These are phyloP conservation scores for Cicer pinnatifidum DNA, from an alignment of 306 rosid species.

Conservation along the genomic window DNA sequence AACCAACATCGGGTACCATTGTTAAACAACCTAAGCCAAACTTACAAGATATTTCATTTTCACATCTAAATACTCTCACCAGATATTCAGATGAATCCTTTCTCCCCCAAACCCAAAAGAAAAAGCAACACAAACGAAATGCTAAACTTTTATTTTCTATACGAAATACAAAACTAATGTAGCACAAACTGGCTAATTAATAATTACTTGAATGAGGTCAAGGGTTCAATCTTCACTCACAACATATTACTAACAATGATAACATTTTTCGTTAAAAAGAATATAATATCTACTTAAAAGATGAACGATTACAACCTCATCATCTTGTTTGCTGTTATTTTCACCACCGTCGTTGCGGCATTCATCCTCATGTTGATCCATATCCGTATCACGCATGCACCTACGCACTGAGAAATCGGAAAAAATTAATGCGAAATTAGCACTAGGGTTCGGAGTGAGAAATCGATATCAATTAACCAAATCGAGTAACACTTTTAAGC, in stretches of 20 bases:
- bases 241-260: no score
- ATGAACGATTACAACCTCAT: slow-evolving; percentile 65
- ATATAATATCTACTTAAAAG: neutral
- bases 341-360: slow-evolving; percentile 59
- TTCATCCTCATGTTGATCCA: slow-evolving; percentile 74
- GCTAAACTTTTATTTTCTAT: no score
- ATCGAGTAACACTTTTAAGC: neutral
- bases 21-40: slow-evolving; percentile 30
- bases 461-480: neutral
- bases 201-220: slow-evolving; percentile 2
- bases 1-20: neutral
- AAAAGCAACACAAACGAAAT: neutral
- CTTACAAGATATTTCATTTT: neutral
- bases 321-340: slow-evolving; percentile 77
- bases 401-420: slow-evolving; percentile 10
- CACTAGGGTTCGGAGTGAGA: slow-evolving; percentile 41
- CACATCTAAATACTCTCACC: slow-evolving; percentile 2
- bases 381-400: slow-evolving; percentile 17
- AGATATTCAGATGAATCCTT: neutral
- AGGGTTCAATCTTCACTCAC: no score
- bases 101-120: neutral
- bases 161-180: neutral
- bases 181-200: slow-evolving; percentile 2
- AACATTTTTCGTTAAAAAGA: no score
- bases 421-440: neutral